Conservation (phyloP, 495 filamentous ascomycete species). For the Filosporella fistucella region DNA sequence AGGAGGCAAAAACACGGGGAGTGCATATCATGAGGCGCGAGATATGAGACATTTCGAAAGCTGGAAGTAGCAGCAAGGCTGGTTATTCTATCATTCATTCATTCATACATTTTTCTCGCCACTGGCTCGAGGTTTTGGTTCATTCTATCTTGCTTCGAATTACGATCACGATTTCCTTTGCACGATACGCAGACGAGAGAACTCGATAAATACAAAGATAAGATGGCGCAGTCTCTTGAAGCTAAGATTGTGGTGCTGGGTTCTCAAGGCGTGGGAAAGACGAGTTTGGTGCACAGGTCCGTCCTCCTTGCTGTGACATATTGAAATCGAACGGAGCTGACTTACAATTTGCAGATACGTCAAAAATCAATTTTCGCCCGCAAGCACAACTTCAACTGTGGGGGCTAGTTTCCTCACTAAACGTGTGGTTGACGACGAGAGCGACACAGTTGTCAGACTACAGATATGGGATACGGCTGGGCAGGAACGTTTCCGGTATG, state of each 20-base stretch:
- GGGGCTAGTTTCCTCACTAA: slow-evolving; percentile 95
- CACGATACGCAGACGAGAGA: background rate
- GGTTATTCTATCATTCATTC: background rate
- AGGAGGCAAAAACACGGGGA: background rate
- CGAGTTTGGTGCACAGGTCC: slow-evolving; percentile 82
- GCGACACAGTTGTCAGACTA: slow-evolving; percentile 72
- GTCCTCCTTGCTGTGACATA: slow-evolving; percentile 32
- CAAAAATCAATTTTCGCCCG: slow-evolving; percentile 37
- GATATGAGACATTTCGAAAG: slow-evolving; percentile 9
- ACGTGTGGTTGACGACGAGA: slow-evolving; percentile 77
- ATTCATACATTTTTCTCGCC: background rate
- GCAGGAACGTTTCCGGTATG: slow-evolving; percentile 81
- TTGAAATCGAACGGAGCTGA: background rate
- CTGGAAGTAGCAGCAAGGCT: background rate
- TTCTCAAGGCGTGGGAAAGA: slow-evolving; percentile 93
- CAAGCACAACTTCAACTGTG: slow-evolving; percentile 72
- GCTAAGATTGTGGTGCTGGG: slow-evolving; percentile 91
- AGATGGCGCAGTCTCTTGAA: slow-evolving; percentile 51
- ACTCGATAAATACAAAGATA: too few species aligned
- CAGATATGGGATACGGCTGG: slow-evolving; percentile 96
- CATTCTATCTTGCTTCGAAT: background rate
- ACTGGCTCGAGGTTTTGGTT: too few species aligned
- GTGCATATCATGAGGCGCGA: slow-evolving; percentile 8
- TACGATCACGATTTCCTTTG: background rate
- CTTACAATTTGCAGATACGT: slow-evolving; percentile 18